phyloP scores from a whole-genome alignment of 192 early-diverging fungal genomes.

The Gryganskiella cystojenkinii region DNA sequence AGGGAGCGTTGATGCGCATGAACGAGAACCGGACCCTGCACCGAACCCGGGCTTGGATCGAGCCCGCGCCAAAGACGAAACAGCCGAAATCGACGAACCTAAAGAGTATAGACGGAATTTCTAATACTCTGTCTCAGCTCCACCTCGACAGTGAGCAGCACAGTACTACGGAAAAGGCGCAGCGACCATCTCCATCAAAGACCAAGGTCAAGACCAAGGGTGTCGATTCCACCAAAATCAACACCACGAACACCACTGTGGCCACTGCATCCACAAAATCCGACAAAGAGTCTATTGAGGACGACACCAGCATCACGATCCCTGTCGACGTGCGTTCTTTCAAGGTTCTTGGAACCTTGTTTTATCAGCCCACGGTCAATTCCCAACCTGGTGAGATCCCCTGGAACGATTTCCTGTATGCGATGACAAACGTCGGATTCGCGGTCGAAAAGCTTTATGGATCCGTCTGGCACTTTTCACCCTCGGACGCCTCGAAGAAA shows the following conservation, averaged over 20 bases:
- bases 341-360: constrained; percentile 42
- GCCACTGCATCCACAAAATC: too few species aligned
- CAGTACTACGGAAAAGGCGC: too few species aligned
- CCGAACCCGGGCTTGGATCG: neutral
- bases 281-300: too few species aligned
- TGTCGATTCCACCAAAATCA: too few species aligned
- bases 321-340: neutral
- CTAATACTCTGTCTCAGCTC: too few species aligned
- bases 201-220: constrained; percentile 44
- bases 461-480: constrained; percentile 41
- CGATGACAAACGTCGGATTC: constrained; percentile 32
- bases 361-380: constrained; percentile 20
- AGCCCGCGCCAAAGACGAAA: neutral
- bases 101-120: neutral
- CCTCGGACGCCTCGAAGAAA: constrained; percentile 36
- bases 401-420: constrained; percentile 46
- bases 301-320: neutral
- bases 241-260: neutral
- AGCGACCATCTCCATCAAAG: constrained; percentile 5
- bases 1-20: too few species aligned
- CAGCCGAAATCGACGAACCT: neutral
- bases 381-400: constrained; percentile 42
- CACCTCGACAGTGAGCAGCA: too few species aligned
- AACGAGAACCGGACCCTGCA: neutral
- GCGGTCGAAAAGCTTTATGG: constrained; percentile 32